Base-by-base conservation (phyloP, 2,329 filamentous ascomycete species). In the Ceratocystis huliohia region DNA sequence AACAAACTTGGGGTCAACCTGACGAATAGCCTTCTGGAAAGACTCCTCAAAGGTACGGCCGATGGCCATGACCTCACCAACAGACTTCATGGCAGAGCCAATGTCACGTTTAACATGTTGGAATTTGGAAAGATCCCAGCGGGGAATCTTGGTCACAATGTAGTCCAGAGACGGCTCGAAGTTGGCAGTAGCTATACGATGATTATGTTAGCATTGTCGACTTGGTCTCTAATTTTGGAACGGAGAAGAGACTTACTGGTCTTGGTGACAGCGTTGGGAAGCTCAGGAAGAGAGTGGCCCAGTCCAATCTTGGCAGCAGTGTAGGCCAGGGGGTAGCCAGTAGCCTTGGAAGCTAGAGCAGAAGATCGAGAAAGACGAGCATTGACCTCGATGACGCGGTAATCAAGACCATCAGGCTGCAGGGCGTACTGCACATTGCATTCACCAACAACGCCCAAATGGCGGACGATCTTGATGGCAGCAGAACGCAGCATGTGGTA, bases 1-100 rank as follows among this genome's bases (percentile, higher is more conserved):
- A 70, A 93, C 78, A 75, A 89, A 97, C 73, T 84, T 85, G 71
- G 94, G 93, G 75, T 99, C 94, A 70, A 99, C 93, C 79, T 96
- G 91, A 68, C 94, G 90, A 74, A 96, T 96, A 69, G 94, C 94
- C 81, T 99, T 99, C 78, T 99, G 94, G 81, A 99, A 96, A 17
- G 91, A 96, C 79, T 99, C 94, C 78, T 99, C 94, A 72, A 97
- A 99, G 37, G 94, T 97, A 76, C 94, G 87, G 71, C 94, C 94
- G 73, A 99, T 97, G 70, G 94, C 94, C 94, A 99, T 99, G 68
- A 99, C 94, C 78, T 99, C 94, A 75, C 94, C 94, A 67, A 99
- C 92, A 28, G 92, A 96, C 81, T 97, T 99, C 94, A 99, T 99
- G 69, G 93, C 88, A 74, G 90, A 96, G 71, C 94, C 94, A 74